Conservation (phyloP, 2,329 filamentous ascomycete species). For the Colletotrichum graminicola region DNA sequence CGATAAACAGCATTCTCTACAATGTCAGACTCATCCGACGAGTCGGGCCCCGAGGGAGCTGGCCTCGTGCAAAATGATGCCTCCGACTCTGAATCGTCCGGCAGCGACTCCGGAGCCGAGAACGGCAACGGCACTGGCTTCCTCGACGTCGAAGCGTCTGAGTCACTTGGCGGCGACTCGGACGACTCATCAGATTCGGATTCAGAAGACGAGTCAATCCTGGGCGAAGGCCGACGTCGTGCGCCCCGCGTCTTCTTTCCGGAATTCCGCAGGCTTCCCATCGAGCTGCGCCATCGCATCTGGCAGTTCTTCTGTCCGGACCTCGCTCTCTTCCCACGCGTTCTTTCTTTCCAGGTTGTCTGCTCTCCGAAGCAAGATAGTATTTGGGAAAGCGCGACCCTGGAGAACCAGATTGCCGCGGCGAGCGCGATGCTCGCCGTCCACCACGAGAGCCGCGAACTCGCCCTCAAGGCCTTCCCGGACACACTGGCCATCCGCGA, state of each 20-base stretch:
- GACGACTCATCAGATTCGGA: conserved; percentile 47
- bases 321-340: conserved; percentile 45
- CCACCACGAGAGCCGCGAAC: conserved; percentile 52
- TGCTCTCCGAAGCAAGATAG: conserved; percentile 18
- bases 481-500: conserved; percentile 49
- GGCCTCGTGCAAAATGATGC: conserved; percentile 37
- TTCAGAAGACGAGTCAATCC: conserved; percentile 24
- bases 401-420: conserved; percentile 36
- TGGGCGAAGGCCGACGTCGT: conserved; percentile 4
- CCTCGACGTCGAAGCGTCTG: conserved; percentile 37
- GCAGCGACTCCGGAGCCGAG: conserved; percentile 24
- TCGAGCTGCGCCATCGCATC: conserved; percentile 51
- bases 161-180: conserved; percentile 44
- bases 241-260: conserved; percentile 42
- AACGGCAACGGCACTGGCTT: conserved; percentile 20
- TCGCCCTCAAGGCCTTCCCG: conserved; percentile 50
- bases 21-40: conserved; percentile 38
- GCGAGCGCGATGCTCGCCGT: conserved; percentile 50
- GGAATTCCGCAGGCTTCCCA: conserved; percentile 49
- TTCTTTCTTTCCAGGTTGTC: conserved; percentile 47
- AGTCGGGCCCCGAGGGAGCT: conserved; percentile 27
- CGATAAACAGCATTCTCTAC: not conserved
- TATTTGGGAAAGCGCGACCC: conserved; percentile 39
- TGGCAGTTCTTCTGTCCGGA: conserved; percentile 52
- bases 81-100: conserved; percentile 24